Conservation (phyloP, 805 yeast genomes). For the Diddensiella caesifluorescens region DNA sequence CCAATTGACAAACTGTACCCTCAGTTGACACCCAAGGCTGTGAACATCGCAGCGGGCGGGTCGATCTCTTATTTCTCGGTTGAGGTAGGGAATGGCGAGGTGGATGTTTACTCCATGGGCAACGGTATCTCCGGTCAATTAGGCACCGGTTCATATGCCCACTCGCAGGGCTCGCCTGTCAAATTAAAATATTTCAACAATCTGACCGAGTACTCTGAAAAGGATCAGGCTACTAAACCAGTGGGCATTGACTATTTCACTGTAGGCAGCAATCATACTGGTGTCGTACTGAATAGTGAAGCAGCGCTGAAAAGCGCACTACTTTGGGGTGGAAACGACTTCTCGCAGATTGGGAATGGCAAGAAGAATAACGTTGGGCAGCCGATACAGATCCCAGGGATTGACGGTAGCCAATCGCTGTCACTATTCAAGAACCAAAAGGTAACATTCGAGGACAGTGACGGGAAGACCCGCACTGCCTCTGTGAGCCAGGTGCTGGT, state of each 20-base stretch:
- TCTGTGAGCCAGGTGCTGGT: constrained; percentile 49
- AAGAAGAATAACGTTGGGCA: constrained; percentile 46
- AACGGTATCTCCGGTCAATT: constrained; percentile 81
- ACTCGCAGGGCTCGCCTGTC: constrained; percentile 64
- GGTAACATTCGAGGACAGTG: constrained; percentile 22
- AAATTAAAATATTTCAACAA: constrained; percentile 45
- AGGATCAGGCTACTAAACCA: constrained; percentile 35
- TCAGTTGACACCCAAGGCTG: constrained; percentile 5
- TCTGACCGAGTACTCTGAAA: constrained; percentile 53
- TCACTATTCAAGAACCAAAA: constrained; percentile 38
- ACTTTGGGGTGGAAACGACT: constrained; percentile 80
- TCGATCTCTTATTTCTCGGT: constrained; percentile 50
- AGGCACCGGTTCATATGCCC: constrained; percentile 72
- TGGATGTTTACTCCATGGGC: constrained; percentile 60
- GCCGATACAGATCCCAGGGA: constrained; percentile 12
- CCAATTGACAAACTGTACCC: constrained; percentile 35
- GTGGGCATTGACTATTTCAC: constrained; percentile 49
- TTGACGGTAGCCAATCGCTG: constrained; percentile 4
- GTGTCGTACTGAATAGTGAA: constrained; percentile 16
- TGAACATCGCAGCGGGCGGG: constrained; percentile 62
- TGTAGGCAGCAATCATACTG: constrained; percentile 58
- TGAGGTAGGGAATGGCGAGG: constrained; percentile 23
- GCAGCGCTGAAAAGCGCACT: constrained; percentile 44
- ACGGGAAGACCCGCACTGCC: constrained; percentile 26
- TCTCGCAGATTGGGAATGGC: constrained; percentile 83